phyloP scores from a whole-genome alignment of 331 rosid genomes.

The Ulmus americana region DNA sequence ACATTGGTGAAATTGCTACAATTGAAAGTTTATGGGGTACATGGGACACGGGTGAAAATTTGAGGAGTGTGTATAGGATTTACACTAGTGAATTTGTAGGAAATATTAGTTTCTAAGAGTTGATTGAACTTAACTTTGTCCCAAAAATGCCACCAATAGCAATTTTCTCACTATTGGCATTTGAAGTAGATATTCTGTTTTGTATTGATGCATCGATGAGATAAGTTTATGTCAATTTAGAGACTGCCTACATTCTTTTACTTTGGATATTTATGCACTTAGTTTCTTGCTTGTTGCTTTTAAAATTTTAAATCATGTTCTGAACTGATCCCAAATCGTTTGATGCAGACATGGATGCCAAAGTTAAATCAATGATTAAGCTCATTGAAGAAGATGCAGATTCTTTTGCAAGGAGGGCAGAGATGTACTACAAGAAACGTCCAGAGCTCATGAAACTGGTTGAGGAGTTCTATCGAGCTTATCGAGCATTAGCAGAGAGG shows the following conservation, averaged over 20 bases:
- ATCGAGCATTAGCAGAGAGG: slow-evolving; percentile 99
- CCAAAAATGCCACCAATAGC: not conserved
- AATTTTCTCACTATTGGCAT: not conserved
- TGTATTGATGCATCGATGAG: not conserved
- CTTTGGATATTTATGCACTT: not conserved
- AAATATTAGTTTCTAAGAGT: not conserved
- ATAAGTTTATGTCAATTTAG: not conserved
- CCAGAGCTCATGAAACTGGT: slow-evolving; percentile 94
- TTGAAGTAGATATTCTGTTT: not conserved
- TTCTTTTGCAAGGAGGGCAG: slow-evolving; percentile 98
- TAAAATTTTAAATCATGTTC: not conserved
- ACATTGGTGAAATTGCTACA: no score
- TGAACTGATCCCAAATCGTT: slow-evolving; percentile 4
- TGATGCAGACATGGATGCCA: slow-evolving; percentile 78
- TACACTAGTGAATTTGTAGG: not conserved
- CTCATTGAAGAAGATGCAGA: slow-evolving; percentile 98
- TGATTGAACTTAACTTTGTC: not conserved
- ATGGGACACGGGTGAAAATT: no score
- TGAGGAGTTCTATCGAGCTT: slow-evolving; percentile 97
- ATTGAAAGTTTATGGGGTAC: no score
- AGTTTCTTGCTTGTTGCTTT: not conserved
- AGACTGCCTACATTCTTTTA: not conserved
- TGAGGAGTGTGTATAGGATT: no score
- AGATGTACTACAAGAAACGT: slow-evolving; percentile 97
- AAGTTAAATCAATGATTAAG: slow-evolving; percentile 93